Evolutionary conservation across 495 filamentous ascomycete genomes (phyloP), one percentile per base, ranked within the genome.

Genomic region (Aspergillus indologenus): DNA sequence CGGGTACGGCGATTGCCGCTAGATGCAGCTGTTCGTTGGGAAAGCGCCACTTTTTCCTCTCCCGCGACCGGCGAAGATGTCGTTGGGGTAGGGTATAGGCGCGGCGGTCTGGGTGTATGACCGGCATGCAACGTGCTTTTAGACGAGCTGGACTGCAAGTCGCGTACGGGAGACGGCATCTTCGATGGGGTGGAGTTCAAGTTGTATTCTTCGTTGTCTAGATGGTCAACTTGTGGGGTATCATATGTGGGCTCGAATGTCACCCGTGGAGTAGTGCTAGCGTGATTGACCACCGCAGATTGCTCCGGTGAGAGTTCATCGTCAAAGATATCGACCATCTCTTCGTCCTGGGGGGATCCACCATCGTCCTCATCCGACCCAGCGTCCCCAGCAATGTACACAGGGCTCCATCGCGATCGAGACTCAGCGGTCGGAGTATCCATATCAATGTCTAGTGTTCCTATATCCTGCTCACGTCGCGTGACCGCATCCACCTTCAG

Each of bases 41-140:
- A 23, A 31, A 65, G 59, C 12, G 60, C 67, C 29, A 46, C 57
- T 22, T 61, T 68, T 43, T 76, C 76, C 56, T 74, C 72, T 15
- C 79, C 74, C 50, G 65, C 64, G 50, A 71, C 65, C 45, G 77
- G 76, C 19, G 78, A 79, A 40, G 73, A 74, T 5, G 68, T 74
- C 3, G 34, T 40, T 15, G 75, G 75, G 8, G 75, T 73, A 2
- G 78, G 75, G 53, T 79, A 78, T n/a, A 61, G 66, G 45, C 66
- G 69, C 50, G 67, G 68, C 45, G 62, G 53, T 26, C 60, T 59
- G 4, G 72, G 74, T 15, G 69, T 72, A 42, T 60, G 71, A 9
- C 66, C 63, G 22, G 68, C 69, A 44, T 69, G 53, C 26, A 70
- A 65, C 26, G 68, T 70, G 45, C 74, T 73, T 44, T 67, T 62